Evolutionary conservation across 2,329 filamentous ascomycete genomes (phyloP), one percentile per base, ranked within the genome.

Genomic region (Fusarium sororula): DNA sequence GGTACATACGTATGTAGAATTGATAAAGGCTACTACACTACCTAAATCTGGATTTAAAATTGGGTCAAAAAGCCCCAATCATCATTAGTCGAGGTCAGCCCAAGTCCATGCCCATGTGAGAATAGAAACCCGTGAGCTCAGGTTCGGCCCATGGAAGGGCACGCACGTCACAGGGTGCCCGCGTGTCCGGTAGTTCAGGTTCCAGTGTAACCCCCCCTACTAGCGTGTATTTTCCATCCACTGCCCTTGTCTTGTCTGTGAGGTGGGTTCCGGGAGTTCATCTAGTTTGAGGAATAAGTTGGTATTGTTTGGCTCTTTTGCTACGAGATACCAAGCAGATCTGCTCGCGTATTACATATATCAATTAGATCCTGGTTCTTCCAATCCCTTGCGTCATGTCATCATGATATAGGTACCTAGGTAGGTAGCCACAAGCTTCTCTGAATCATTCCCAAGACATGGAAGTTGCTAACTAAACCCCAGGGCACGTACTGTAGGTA

Each of bases 161-260:
- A 62, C 67, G 51, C 56, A 62, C 61, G 67, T 72, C 69, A 72
- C 69, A 71, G 66, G 65, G 24, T 65, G 53, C 41, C 63, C 53
- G 64, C 54, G 54, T 68, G 69, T 57, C 69, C 66, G 66, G 71
- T 73, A 73, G 62, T 73, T 73, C 70, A 71, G 61, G 56, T 73
- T 66, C 58, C 58, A 72, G 55, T 56, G 65, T 37, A 60, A 60
- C 50, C 39, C 53, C 39, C 59, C 59, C 56, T 47, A 44, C 64
- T 73, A 70, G 70, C 55, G 51, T 28, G n/a, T 41, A 38, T 28
- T 39, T 45, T 47, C 24, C 28, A 38, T 18, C 59, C 39, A 26
- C 59, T 59, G n/a, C 39, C 39, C 54, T 47, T 58, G 48, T 32
- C 22, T 51, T 24, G 32, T 24, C 30, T 53, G 30, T 15, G 32